Evolutionary conservation across 805 yeast genomes (phyloP), one percentile per base, ranked within the genome.

Genomic region (Metschnikowia cubensis): DNA sequence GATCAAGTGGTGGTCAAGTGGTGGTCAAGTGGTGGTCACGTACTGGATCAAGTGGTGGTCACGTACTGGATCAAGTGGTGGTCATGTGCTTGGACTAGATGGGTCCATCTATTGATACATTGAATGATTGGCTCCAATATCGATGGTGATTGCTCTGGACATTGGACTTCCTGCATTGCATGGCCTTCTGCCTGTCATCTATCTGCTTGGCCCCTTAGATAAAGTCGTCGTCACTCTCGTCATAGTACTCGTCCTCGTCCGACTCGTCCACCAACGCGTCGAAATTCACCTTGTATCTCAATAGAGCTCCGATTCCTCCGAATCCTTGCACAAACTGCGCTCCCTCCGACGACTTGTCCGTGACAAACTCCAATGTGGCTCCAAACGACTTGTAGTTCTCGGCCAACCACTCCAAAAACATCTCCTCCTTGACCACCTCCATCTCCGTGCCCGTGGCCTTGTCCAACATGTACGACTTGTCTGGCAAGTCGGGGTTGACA

Each of bases 261-360:
- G 84, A 77, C 50, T 89, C 97, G 48, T 89, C 96, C 47, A 76
- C 87, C 66, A 94, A 81, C 77, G 90, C 97, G 70, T 94, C 99
- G 64, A 94, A 94, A 76, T 94, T 94, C 61, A 94, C 94, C 73
- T 90, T 90, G 74, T 94, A 94, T 76, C 99, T 89, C 69, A 94
- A 77, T 61, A 94, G 69, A 51, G 97, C 97, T 70, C 99, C 99
- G 59, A 94, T 82, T 75, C 99, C 99, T 86, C 99, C 99, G 66
- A 94, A 94, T 52, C 99, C 99, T 62, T 84, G 85, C 52, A 87
- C 95, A 71, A 94, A 94, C 76, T 94, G 99, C 42, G 98, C 96
- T 78, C 99, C 99, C 74, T 94, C 99, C 40, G 96, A 85, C 20
- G 96, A 87, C 74, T 89, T 84, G 75, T 94, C 98, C 45, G 97